Evolutionary conservation across 768 basidiomycete species (phyloP).

Genomic region (Epithele typhae): DNA sequence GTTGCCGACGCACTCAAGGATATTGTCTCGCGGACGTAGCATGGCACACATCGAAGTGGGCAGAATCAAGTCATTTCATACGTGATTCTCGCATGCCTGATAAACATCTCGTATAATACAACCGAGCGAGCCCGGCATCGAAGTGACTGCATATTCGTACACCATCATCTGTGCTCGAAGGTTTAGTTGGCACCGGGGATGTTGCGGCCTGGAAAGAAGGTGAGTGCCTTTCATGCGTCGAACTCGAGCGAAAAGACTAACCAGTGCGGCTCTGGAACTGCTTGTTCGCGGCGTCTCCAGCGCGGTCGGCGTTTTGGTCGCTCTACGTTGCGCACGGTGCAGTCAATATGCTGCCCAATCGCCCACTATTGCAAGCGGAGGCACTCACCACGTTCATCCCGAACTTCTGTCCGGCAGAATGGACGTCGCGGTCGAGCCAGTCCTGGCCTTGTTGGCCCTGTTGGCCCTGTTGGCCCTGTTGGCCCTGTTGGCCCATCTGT

Average conservation of each 20-base stretch:
- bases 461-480: conserved; percentile 8
- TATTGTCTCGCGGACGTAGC: no score
- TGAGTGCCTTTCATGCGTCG: no score
- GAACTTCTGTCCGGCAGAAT: conserved; percentile 18
- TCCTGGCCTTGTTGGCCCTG: conserved; percentile 20
- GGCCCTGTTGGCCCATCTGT: conserved; percentile 16
- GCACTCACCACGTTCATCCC: conserved; percentile 21
- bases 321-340: conserved; percentile 18
- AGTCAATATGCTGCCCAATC: no score
- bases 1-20: no score
- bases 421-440: conserved; percentile 27
- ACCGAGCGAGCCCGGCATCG: no score
- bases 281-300: conserved; percentile 24
- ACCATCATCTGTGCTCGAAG: neutral
- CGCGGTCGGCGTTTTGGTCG: conserved; percentile 22
- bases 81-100: no score
- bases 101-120: no score
- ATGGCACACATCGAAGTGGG: no score
- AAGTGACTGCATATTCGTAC: no score
- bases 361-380: no score
- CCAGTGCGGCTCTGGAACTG: conserved; percentile 18
- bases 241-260: conserved; percentile 7
- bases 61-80: no score
- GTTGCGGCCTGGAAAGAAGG: conserved; percentile 21
- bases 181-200: conserved; percentile 22